Evolutionary conservation across 1,139 yeast genomes (phyloP), one percentile per base, ranked within the genome.

Genomic region (Nematodospora anomalae): DNA sequence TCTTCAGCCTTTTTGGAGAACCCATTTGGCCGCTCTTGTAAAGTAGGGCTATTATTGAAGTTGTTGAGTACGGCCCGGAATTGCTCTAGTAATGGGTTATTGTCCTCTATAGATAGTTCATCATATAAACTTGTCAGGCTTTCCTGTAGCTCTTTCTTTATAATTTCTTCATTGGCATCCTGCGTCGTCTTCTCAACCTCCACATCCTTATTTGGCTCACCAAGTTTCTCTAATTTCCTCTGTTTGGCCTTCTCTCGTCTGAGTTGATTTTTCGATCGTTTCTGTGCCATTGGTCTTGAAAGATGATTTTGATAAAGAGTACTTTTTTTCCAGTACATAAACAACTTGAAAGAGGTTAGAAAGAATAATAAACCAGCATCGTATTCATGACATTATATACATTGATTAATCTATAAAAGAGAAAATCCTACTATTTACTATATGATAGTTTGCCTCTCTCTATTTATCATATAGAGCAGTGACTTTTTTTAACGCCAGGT

Each of bases 201-300:
- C n/a, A 22, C 20, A 12, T 30, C 29, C 4, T 9, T 30, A 2
- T 16, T 26, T 11, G 11, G 8, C 21, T 20, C 28, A 11, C 28
- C 36, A 3, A 22, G 23, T 21, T 30, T 16, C 8, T 41, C 41
- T 6, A 58, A 38, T 51, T 74, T 79, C 49, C 74, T 63, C 42
- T 58, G 70, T 57, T 80, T 81, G 8, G 72, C 76, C 50, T 68
- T 67, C 50, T 79, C 86, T 37, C 89, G 64, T 40, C 90, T 68
- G 33, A 80, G 59, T 60, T 82, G 89, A 49, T 79, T 79, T 62
- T 79, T 79, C 4, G 78, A 61, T 46, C 79, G 64, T 38, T 62
- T 58, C 11, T 40, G 44, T 14, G 50, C 55, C 63, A 58, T 58
- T 12, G 14, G 30, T 28, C 24, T 3, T 11, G 13, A 16, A 34